A percentile compares a stretch with the other conserved stretches of the same genome.
These are phyloP conservation scores for Mycena rosella DNA, from an alignment of 768 basidiomycete genomes.

Conservation along the genomic window DNA sequence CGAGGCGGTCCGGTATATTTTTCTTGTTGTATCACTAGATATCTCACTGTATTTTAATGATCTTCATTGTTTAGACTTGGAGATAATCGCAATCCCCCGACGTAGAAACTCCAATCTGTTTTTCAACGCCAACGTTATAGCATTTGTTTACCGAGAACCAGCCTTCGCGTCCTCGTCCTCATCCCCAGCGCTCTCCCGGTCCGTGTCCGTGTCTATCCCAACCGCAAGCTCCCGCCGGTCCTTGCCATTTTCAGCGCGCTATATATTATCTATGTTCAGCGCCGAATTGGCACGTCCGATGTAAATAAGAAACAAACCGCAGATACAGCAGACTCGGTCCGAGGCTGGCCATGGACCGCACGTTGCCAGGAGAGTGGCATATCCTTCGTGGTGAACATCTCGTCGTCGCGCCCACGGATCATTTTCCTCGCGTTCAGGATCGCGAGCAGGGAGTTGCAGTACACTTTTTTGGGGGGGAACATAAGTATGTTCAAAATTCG, in stretches of 20 bases:
- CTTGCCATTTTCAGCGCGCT: too few relatives aligned
- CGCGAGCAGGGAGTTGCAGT: conserved; percentile 2
- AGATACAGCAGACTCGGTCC: neutral
- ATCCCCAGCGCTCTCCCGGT: too few relatives aligned
- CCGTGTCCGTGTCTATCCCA: too few relatives aligned
- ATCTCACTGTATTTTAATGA: conserved; percentile 33
- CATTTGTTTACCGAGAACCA: too few relatives aligned
- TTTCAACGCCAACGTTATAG: too few relatives aligned
- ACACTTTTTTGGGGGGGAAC: conserved; percentile 1
- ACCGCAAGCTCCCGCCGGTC: too few relatives aligned
- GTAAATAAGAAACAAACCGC: neutral
- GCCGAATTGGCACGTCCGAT: too few relatives aligned
- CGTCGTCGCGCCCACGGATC: neutral
- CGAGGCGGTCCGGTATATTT: conserved; percentile 3
- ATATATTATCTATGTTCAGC: too few relatives aligned
- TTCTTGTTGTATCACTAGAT: conserved; percentile 34
- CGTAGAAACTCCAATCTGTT: too few relatives aligned
- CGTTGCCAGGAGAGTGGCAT: conserved; percentile 5
- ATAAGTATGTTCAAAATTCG: neutral
- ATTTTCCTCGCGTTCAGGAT: neutral
- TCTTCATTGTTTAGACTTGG: neutral
- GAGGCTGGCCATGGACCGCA: neutral
- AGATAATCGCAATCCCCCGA: too few relatives aligned
- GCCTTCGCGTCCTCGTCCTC: too few relatives aligned
- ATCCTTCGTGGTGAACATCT: neutral